Conservation (phyloP, 2,329 filamentous ascomycete genomes). For the Cladophialophora immunda region DNA sequence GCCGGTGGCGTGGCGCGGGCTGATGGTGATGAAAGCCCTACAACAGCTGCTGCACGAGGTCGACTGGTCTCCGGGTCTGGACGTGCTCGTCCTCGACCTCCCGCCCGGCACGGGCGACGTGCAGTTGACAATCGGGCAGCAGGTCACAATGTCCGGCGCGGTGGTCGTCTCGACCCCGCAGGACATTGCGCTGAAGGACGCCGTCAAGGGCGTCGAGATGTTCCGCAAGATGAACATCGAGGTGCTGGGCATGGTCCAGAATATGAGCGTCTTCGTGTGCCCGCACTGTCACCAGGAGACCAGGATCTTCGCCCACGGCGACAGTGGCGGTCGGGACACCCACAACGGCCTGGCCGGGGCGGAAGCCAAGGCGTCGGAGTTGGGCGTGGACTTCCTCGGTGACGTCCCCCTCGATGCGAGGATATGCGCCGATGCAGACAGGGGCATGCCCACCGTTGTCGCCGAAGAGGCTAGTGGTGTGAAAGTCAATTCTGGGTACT, state of each 20-base stretch:
- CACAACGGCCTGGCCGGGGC: constrained; percentile 66
- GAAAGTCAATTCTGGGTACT: constrained; percentile 75
- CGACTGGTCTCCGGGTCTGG: constrained; percentile 72
- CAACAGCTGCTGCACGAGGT: constrained; percentile 96
- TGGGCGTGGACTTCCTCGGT: constrained; percentile 81
- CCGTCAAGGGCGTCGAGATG: constrained; percentile 90
- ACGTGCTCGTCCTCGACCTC: constrained; percentile 87
- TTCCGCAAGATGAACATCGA: constrained; percentile 85
- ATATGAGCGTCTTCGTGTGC: constrained; percentile 87
- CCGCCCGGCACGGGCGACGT: constrained; percentile 96
- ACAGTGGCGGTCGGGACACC: constrained; percentile 32
- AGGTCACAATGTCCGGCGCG: constrained; percentile 82
- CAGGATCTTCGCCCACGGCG: constrained; percentile 73
- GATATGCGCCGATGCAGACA: constrained; percentile 87
- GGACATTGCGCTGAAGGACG: constrained; percentile 89
- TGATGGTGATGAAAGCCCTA: constrained; percentile 97
- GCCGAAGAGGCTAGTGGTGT: constrained; percentile 69
- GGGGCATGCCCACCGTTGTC: constrained; percentile 88
- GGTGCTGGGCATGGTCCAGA: constrained; percentile 84
- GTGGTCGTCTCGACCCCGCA: constrained; percentile 94
- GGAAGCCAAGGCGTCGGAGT: constrained; percentile 71
- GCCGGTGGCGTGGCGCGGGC: constrained; percentile 91
- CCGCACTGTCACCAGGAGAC: constrained; percentile 78
- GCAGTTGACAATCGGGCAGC: constrained; percentile 95
- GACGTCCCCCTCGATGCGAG: constrained; percentile 87